Conservation (phyloP, 1,284 basidiomycete genomes). For the Sporisorium reilianum region DNA sequence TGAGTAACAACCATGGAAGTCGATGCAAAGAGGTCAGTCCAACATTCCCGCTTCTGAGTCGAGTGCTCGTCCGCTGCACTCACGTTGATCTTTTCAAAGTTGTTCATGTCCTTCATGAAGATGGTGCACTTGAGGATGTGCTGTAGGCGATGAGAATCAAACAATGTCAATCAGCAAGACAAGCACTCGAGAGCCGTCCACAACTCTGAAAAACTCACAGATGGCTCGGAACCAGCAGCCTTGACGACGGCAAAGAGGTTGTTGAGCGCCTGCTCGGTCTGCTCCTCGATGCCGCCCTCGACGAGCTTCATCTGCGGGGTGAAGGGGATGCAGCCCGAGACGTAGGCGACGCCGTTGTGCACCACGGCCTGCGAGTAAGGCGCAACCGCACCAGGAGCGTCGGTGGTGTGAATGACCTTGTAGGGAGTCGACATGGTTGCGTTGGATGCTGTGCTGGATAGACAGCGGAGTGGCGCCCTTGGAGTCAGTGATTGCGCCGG, state of each 20-base stretch:
- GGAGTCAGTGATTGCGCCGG: conserved; percentile 16
- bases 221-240: conserved; percentile 75
- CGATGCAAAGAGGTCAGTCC: neutral
- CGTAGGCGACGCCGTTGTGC: conserved; percentile 85
- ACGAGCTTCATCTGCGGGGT: conserved; percentile 82
- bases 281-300: conserved; percentile 80
- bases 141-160: conserved; percentile 2
- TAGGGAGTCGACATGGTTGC: conserved; percentile 52
- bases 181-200: neutral
- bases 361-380: conserved; percentile 77
- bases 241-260: conserved; percentile 88
- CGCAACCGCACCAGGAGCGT: conserved; percentile 67
- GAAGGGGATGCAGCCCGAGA: conserved; percentile 89
- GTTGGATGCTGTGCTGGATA: conserved; percentile 11
- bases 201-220: conserved; percentile 14
- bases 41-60: neutral
- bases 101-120: conserved; percentile 91
- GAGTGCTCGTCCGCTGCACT: neutral
- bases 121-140: conserved; percentile 72
- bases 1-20: neutral
- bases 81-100: conserved; percentile 85
- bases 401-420: conserved; percentile 62
- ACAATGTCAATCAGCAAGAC: neutral
- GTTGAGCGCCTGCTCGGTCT: conserved; percentile 85
- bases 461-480: neutral